Evolutionary conservation across 139 green algal genomes (phyloP).

Genomic region (Chlamydomonas sp.): DNA sequence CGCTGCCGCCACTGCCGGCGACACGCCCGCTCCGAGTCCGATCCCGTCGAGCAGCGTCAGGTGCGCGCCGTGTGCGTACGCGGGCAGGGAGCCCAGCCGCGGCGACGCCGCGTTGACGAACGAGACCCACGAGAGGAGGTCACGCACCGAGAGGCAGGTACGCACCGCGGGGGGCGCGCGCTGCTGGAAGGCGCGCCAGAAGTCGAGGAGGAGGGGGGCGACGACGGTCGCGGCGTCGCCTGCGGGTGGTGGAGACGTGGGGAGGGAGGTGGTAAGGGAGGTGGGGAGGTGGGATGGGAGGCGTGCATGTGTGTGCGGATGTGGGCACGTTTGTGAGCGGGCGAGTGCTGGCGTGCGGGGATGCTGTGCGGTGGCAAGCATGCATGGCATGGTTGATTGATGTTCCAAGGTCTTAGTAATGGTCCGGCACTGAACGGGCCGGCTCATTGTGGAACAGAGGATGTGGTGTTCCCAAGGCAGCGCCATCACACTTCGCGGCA

Average conservation of each 20-base stretch:
- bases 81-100: conserved; percentile 43
- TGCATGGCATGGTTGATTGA: no score
- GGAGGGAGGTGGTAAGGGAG: no score
- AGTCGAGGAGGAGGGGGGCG: conserved; percentile 56
- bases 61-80: conserved; percentile 83
- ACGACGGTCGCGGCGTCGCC: conserved; percentile 17
- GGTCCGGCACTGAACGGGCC: not conserved
- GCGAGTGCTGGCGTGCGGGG: no score
- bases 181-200: conserved; percentile 70
- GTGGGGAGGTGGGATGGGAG: no score
- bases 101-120: conserved; percentile 69
- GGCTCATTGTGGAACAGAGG: conserved; percentile 4
- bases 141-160: conserved; percentile 68
- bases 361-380: no score
- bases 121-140: conserved; percentile 84
- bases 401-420: no score
- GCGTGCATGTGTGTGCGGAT: no score
- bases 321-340: no score
- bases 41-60: conserved; percentile 90
- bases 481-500: no score
- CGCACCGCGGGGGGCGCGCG: conserved; percentile 22
- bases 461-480: not conserved
- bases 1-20: conserved; percentile 23
- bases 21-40: conserved; percentile 70
- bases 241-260: no score